Evolutionary conservation across 352 stramenopile species (phyloP).

Genomic region (Phytophthora hybrid): DNA sequence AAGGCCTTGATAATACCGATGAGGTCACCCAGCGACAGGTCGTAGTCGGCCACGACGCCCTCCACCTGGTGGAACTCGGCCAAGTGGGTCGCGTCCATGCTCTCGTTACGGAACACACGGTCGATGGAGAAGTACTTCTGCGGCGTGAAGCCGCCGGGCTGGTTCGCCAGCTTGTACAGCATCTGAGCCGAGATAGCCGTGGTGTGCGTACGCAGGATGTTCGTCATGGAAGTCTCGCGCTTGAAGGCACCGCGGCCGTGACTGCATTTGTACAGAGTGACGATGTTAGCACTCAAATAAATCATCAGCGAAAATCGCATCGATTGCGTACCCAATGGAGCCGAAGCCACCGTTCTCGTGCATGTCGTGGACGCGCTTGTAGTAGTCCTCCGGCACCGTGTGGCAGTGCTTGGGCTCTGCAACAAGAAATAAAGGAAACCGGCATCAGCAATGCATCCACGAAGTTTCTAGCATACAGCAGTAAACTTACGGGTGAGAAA

Average conservation of each 20-base stretch:
- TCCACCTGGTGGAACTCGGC: constrained; percentile 99
- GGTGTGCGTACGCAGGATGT: constrained; percentile 99
- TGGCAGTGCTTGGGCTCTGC: constrained; percentile 75
- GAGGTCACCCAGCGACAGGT: constrained; percentile 98
- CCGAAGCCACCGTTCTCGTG: constrained; percentile 97
- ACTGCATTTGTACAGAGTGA: constrained; percentile 30
- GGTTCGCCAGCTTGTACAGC: constrained; percentile 97
- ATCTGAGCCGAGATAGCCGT: constrained; percentile 99
- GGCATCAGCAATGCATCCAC: background rate
- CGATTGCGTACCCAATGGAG: constrained; percentile 94
- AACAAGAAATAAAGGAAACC: constrained; percentile 5
- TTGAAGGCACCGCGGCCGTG: constrained; percentile 90
- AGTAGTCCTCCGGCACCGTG: constrained; percentile 98
- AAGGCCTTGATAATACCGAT: constrained; percentile 99
- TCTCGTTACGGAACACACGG: constrained; percentile 99
- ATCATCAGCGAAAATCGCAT: background rate
- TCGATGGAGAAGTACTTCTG: constrained; percentile 99
- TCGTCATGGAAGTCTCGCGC: constrained; percentile 98
- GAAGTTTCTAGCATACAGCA: background rate
- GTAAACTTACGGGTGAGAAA: constrained; percentile 95
- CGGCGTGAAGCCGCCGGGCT: constrained; percentile 97
- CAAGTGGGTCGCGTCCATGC: constrained; percentile 99
- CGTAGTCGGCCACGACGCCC: constrained; percentile 98
- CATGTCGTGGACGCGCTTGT: constrained; percentile 98
- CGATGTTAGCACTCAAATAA: background rate